A percentile compares a stretch with the other conserved stretches of the same genome.
These are phyloP conservation scores for Paecilomyces dactylethromorphus DNA, from an alignment of 2,329 filamentous ascomycete genomes.

Conservation along the genomic window DNA sequence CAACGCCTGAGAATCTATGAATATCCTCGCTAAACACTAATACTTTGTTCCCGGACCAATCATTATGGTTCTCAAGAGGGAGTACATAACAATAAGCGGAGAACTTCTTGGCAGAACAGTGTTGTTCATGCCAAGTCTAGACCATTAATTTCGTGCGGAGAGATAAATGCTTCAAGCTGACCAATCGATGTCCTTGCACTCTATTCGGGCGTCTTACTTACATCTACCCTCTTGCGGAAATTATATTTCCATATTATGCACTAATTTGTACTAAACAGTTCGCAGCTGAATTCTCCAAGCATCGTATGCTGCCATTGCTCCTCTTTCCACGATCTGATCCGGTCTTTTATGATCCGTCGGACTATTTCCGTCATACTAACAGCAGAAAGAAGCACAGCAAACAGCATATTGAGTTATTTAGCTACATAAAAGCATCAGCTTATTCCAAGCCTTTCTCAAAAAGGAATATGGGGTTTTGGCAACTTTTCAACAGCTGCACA, in stretches of 20 bases:
- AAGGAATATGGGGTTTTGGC: not conserved
- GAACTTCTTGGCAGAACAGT: too few relatives aligned
- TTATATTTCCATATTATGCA: not conserved
- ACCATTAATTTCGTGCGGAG: not conserved
- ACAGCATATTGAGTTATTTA: not conserved
- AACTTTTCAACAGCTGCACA: not conserved
- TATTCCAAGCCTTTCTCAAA: not conserved
- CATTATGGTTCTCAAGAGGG: too few relatives aligned
- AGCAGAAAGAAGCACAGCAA: not conserved
- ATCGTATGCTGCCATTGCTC: not conserved
- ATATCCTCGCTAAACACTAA: too few relatives aligned
- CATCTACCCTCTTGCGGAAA: not conserved
- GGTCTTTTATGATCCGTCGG: not conserved
- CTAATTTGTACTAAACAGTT: not conserved
- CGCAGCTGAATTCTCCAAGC: not conserved
- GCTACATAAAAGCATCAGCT: not conserved
- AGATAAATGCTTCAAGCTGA: not conserved
- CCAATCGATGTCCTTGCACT: not conserved
- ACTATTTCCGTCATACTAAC: not conserved
- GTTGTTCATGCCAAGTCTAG: not conserved
- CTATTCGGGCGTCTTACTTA: not conserved
- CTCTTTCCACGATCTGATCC: not conserved
- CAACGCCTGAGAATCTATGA: too few relatives aligned
- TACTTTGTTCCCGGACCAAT: too few relatives aligned
- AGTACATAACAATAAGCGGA: too few relatives aligned